A percentile compares a stretch with the other conserved stretches of the same genome.
These are phyloP conservation scores for Heliamphora pulchella DNA, from an alignment of 179 eudicot species.

Conservation along the genomic window DNA sequence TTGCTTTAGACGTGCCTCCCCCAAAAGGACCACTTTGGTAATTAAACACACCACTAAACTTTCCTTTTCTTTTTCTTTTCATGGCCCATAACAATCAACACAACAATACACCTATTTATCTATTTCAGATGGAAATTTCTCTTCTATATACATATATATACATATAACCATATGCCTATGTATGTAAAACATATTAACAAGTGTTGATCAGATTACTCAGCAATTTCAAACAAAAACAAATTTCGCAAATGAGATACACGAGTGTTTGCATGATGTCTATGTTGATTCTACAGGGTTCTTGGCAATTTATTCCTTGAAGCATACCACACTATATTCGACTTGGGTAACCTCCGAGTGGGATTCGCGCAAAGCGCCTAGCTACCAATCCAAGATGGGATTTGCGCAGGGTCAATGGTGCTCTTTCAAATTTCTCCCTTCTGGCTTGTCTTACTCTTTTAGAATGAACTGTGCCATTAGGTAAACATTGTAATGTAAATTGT, in stretches of 20 bases:
- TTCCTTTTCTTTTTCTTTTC: not conserved
- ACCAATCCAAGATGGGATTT: not conserved
- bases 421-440: not conserved
- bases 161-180: not conserved
- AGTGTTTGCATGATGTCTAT: not conserved
- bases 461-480: not conserved
- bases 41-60: not conserved
- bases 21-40: constrained; percentile 45
- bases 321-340: constrained; percentile 41
- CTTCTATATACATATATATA: not conserved
- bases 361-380: constrained; percentile 29
- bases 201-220: too few relatives aligned
- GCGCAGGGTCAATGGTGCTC: too few relatives aligned
- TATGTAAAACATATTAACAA: too few relatives aligned
- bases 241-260: not conserved
- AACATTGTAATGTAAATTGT: not conserved
- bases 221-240: too few relatives aligned
- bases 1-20: constrained; percentile 36
- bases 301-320: constrained; percentile 38
- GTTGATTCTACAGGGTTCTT: constrained; percentile 28
- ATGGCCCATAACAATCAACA: too few relatives aligned
- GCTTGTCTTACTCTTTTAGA: not conserved
- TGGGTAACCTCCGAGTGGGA: constrained; percentile 30
- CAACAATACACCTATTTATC: too few relatives aligned
- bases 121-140: too few relatives aligned